Evolutionary conservation across 352 stramenopile species (phyloP).

Genomic region (Globisporangium carolinianum): DNA sequence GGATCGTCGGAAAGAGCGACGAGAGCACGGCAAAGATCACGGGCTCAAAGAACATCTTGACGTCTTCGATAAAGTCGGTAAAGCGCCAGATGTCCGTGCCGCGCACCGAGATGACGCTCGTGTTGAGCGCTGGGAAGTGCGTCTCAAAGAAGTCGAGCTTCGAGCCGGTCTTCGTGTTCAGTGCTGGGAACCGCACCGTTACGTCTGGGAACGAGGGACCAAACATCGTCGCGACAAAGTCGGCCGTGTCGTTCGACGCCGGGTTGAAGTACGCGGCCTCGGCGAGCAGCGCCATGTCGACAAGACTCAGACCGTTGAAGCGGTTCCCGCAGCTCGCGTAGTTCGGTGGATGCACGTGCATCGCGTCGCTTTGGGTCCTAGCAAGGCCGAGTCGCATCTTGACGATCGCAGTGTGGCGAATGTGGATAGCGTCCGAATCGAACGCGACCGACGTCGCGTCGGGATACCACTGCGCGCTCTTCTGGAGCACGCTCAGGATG

Average conservation of each 20-base stretch:
- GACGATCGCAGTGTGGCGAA: conserved; percentile 82
- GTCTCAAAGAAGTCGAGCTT: conserved; percentile 85
- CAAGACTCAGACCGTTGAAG: conserved; percentile 66
- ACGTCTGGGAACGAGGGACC: conserved; percentile 30
- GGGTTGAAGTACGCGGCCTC: conserved; percentile 88
- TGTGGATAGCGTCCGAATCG: conserved; percentile 54
- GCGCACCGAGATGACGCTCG: conserved; percentile 80
- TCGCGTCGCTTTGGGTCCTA: conserved; percentile 27
- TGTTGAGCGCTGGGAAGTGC: conserved; percentile 70
- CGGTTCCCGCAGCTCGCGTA: conserved; percentile 75
- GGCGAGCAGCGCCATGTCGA: conserved; percentile 81
- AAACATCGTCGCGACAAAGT: conserved; percentile 73
- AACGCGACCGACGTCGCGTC: conserved; percentile 67
- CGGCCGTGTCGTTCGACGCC: conserved; percentile 57
- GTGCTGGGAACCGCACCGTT: conserved; percentile 49
- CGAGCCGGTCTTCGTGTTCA: conserved; percentile 78
- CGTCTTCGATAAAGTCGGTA: conserved; percentile 87
- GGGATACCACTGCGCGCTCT: conserved; percentile 67
- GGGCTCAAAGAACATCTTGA: conserved; percentile 89
- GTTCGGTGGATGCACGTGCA: conserved; percentile 36
- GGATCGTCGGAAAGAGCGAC: conserved; percentile 86
- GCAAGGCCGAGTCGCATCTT: conserved; percentile 74
- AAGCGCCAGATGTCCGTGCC: conserved; percentile 88
- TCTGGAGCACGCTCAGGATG: conserved; percentile 65
- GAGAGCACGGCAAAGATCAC: conserved; percentile 87